Evolutionary conservation across 805 yeast genomes (phyloP).

Genomic region (Sugiyamaella floridensis): DNA sequence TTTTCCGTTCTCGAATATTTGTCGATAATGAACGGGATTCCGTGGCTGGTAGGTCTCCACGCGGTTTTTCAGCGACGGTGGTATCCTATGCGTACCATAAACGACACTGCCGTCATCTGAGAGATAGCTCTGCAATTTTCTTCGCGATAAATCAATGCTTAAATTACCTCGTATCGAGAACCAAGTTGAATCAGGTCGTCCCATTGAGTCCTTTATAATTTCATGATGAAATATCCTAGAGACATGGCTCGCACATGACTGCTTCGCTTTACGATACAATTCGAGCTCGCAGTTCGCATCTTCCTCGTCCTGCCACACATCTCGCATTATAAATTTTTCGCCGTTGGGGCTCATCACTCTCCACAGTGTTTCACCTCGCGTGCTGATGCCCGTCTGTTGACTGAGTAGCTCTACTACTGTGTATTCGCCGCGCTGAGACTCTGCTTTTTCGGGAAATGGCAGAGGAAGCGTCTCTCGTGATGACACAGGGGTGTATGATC

Average conservation of each 20-base stretch:
- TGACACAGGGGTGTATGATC: not conserved
- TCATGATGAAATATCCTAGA: not conserved
- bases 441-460: not conserved
- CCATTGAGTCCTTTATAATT: not conserved
- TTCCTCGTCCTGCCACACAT: conserved; percentile 6
- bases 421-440: not conserved
- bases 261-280: not conserved
- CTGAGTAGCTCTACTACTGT: not conserved
- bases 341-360: not conserved
- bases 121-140: not conserved
- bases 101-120: conserved; percentile 1
- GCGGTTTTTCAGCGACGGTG: not conserved
- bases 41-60: not conserved
- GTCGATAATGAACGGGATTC: conserved; percentile 4
- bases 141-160: not conserved
- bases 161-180: not conserved
- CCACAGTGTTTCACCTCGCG: conserved; percentile 7
- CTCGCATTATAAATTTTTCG: conserved; percentile 2
- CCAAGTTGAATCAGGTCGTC: conserved; percentile 1
- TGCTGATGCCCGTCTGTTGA: not conserved
- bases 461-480: not conserved
- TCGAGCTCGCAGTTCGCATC: not conserved
- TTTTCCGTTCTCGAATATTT: conserved; percentile 2
- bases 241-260: not conserved
- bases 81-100: not conserved